Evolutionary conservation across 75 land plant species (phyloP), one percentile per base, ranked within the genome.

Genomic region (Sequoia sempervirens): DNA sequence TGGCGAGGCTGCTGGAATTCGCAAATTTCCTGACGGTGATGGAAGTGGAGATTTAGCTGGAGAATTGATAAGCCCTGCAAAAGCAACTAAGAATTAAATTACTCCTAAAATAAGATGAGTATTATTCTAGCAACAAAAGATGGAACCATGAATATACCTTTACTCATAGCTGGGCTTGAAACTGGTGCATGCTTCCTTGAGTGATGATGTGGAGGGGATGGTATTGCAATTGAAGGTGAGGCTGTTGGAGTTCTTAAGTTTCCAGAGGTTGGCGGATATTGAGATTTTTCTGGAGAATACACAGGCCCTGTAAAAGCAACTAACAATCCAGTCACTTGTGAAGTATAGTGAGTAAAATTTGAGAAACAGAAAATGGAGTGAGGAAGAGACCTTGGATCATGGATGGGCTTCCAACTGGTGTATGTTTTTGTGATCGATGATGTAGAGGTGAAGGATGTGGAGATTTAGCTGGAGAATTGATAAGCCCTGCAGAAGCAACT

Each of bases 1-100:
- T 56, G 83, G 76, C 46, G 84, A 47, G 75, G 82, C 82, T 32
- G 82, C 81, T 53, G 80, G 89, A 78, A 61, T 50, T 64, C 83
- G 80, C 68, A 68, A 11, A 43, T 61, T 80, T 74, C 4, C 50
- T 43, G 82, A 34, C 32, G 80, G 68, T 38, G 88, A 85, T 75
- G 81, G 68, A 81, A 61, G n/a, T 28, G 93, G 93, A 79, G 87
- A 83, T 61, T 68, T 23, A 30, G 85, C 34, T 43, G 93, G 90
- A 41, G 83, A 75, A 78, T 56, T 72, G 75, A n/a, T 34, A 28
- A 86, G 90, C 80, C 84, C 90, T 92, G 50, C 81, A 81, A 81
- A 36, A 81, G 26, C 58, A 81, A 53, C 41, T 13, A 47, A 45
- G 17, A 81, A 36, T 36, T 41, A 28, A 76, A 11, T 40, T n/a